These are phyloP conservation scores for Penicillium sp. DNA, from an alignment of 2,329 filamentous ascomycete genomes.

Conservation along the genomic window DNA sequence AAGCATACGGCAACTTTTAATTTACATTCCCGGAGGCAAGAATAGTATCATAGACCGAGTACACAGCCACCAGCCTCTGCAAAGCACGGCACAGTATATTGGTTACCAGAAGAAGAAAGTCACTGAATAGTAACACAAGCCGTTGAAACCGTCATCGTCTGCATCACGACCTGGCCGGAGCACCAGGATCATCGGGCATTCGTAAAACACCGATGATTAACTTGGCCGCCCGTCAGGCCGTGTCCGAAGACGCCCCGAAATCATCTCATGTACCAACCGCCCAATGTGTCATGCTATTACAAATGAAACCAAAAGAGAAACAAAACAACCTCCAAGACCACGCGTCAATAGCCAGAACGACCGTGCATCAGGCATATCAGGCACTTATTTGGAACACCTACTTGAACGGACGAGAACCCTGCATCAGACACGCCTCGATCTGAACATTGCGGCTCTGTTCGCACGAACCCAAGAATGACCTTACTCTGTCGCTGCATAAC, in stretches of 20 bases:
- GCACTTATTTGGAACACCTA: background rate
- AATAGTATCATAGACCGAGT: background rate
- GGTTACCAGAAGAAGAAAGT: slow-evolving; percentile 1
- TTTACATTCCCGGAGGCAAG: background rate
- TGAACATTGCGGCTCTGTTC: slow-evolving; percentile 1
- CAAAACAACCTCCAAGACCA: background rate
- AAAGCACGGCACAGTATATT: background rate
- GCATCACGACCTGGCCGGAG: background rate
- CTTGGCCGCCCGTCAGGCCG: background rate
- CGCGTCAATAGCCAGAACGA: background rate
- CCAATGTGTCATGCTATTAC: background rate
- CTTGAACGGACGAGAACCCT: background rate
- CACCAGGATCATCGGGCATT: slow-evolving; percentile 1
- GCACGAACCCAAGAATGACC: background rate
- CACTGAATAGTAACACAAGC: slow-evolving; percentile 5
- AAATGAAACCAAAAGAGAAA: background rate
- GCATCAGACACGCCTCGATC: background rate
- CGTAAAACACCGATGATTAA: background rate
- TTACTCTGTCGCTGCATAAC: background rate
- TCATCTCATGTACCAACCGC: background rate
- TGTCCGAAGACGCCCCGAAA: background rate
- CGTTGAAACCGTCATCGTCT: background rate
- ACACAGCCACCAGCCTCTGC: slow-evolving; percentile 9
- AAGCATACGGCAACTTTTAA: background rate
- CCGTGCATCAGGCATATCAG: background rate